phyloP scores from a whole-genome alignment of 352 stramenopile species.

The Phytophthora citrophthora region DNA sequence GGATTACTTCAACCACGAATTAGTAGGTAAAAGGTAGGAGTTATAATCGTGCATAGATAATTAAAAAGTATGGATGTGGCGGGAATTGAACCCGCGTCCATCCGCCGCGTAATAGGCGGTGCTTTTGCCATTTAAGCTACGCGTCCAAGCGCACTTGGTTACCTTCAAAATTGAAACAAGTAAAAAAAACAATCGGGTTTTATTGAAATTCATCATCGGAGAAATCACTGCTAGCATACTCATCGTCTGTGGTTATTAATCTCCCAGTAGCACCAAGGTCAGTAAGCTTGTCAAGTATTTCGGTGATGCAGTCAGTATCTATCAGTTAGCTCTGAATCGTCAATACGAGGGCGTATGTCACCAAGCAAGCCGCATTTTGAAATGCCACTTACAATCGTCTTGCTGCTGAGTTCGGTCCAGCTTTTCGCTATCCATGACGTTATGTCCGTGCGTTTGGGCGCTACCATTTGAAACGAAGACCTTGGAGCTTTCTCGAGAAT shows the following conservation, averaged over 20 bases:
- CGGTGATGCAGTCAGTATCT: background rate
- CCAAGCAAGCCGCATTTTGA: background rate
- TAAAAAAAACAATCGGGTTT: background rate
- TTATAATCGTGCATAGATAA: too few relatives aligned
- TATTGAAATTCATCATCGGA: background rate
- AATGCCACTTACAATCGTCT: background rate
- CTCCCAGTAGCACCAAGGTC: background rate
- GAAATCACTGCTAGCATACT: background rate
- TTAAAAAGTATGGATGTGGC: background rate
- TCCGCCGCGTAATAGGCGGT: constrained; percentile 6
- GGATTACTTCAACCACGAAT: background rate
- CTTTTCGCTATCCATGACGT: constrained; percentile 1
- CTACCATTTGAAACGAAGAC: background rate
- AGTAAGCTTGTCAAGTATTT: background rate
- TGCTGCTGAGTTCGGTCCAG: background rate
- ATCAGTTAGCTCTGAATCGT: background rate
- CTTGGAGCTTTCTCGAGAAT: background rate
- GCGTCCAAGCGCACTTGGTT: constrained; percentile 8
- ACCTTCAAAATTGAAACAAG: background rate
- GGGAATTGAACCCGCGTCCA: background rate
- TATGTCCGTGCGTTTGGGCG: background rate
- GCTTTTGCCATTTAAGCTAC: constrained; percentile 6
- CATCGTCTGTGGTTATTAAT: background rate
- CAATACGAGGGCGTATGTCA: background rate
- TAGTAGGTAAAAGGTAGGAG: background rate